Base-by-base conservation (phyloP, 495 filamentous ascomycete species). In the Hypoxylon crocopeplum region DNA sequence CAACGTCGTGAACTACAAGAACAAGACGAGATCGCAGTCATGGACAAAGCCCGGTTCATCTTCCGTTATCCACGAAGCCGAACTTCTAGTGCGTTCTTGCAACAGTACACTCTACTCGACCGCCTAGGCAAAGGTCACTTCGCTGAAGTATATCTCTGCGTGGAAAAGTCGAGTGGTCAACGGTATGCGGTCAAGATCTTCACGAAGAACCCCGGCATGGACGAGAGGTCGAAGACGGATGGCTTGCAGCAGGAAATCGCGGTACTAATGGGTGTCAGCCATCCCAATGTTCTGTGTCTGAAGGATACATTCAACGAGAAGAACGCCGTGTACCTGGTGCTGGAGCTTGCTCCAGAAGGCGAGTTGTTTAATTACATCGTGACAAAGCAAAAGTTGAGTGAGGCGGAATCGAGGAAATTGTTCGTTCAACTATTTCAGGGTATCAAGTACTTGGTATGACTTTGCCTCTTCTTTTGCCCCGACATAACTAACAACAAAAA, bases 111-210 rank as follows among this genome's bases (percentile, higher is more conserved):
- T 8, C 82, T 93, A 11, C 80, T 90, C 30, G 85, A 93, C 49
- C 90, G 93, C 70, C 85, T 99, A 11, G 95, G 95, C 52, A 97
- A 96, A 71, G 95, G 95, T 16, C 93, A 97, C 70, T 98, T 98
- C 73, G 95, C 95, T 36, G 91, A 92, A 7, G 95, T 99, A 10
- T 95, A 93, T 68, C 77, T 96, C 1, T 97, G 93, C 61, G 84
- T 92, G 1, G 92, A 98, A 71, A 91, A 91, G 69, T 77, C 84
- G 37, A 89, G 89, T 0, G 95, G 95, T 15, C 81, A 85, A 45
- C 82, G 87, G 29, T 98, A 87, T 75, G 95, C 95, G 5, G 95
- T 95, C 59, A 99, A 99, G 78, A 84, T 91, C 20, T 99, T 98
- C 67, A 90, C 90, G 59, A 95, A 90, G 71, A 83, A 88, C 8